A percentile compares a stretch with the other conserved stretches of the same genome.
Conservation (phyloP, 805 yeast species). For the Torulaspora franciscae region DNA sequence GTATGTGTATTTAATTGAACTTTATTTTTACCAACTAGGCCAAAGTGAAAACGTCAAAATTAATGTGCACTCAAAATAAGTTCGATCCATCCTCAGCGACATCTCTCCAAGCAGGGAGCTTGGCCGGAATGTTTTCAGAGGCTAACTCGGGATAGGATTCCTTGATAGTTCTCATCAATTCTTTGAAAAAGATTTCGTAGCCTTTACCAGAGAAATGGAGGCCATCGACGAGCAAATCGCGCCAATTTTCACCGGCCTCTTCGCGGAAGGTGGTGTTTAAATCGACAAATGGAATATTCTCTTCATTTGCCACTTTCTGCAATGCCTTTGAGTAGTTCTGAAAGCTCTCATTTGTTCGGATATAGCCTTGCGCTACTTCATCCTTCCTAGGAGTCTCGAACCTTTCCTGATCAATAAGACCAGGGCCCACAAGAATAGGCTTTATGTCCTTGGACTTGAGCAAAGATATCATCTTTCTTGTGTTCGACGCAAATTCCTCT, state of each 20-base stretch:
- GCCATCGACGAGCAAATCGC: constrained; percentile 47
- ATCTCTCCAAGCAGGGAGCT: constrained; percentile 42
- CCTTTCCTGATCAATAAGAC: constrained; percentile 43
- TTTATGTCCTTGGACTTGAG: constrained; percentile 43
- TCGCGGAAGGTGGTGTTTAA: constrained; percentile 43
- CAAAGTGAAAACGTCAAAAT: constrained; percentile 3
- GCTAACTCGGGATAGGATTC: constrained; percentile 44
- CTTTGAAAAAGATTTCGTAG: constrained; percentile 47
- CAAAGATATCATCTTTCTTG: constrained; percentile 39
- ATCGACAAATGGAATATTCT: constrained; percentile 55
- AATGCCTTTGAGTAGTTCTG: constrained; percentile 50
- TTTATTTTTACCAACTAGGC: not conserved
- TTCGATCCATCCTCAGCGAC: constrained; percentile 28
- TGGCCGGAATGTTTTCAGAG: constrained; percentile 39
- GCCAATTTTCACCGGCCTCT: constrained; percentile 39
- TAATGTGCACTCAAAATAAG: constrained; percentile 2
- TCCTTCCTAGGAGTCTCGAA: constrained; percentile 38
- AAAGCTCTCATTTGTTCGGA: constrained; percentile 45
- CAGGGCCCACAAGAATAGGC: constrained; percentile 61
- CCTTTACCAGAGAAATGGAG: constrained; percentile 55
- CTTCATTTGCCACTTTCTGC: constrained; percentile 40
- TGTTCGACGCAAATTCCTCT: constrained; percentile 46
- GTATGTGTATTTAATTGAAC: not conserved
- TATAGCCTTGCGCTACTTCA: constrained; percentile 39
- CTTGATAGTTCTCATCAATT: constrained; percentile 39